Evolutionary conservation across 1,284 basidiomycete species (phyloP), one percentile per base, ranked within the genome.

Genomic region (Sphagnurus paluster): DNA sequence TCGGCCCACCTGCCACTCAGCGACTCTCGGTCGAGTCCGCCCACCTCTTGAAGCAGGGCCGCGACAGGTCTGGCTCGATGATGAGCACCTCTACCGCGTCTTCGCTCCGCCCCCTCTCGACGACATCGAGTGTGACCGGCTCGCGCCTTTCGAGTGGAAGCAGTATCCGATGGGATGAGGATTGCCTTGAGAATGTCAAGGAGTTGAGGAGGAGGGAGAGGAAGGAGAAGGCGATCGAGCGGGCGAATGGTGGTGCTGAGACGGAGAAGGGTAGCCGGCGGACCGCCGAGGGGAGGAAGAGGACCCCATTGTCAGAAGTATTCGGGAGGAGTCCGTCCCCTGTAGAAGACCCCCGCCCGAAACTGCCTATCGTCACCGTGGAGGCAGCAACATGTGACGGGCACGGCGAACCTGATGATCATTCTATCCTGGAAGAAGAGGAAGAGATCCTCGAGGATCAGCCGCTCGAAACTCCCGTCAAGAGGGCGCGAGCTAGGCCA

Each of bases 161-260:
- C 49, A 74, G 68, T 30, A 74, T 87, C 5, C 65, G 70, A 37
- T 87, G 86, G 85, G 82, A 85, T 52, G 87, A 87, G 56, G 74
- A 72, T 2, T 74, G 76, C 1, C 53, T 86, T 35, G 69, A 77
- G 56, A 79, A 73, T 1, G 76, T 75, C 4, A 76, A 72, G 51
- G 79, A 80, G 61, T 61, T 63, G 52, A 70, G 77, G 54, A 70
- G 67, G 55, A 67, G 67, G 56, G 79, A 80, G 52, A 65, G 75
- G 47, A 63, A 63, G 44, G 66, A 63, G 49, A 43, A 46, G 20
- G 46, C 46, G 39, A 62, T 55, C n/a, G n/a, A n/a, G n/a, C n/a
- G n/a, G 49, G 52, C 49, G 36, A 60, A 61, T 53, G n/a, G n/a
- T n/a, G n/a, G n/a, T n/a, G n/a, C n/a, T n/a, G n/a, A n/a, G n/a